Evolutionary conservation across 2,329 filamentous ascomycete genomes (phyloP).

Genomic region (Clonostachys sp.): DNA sequence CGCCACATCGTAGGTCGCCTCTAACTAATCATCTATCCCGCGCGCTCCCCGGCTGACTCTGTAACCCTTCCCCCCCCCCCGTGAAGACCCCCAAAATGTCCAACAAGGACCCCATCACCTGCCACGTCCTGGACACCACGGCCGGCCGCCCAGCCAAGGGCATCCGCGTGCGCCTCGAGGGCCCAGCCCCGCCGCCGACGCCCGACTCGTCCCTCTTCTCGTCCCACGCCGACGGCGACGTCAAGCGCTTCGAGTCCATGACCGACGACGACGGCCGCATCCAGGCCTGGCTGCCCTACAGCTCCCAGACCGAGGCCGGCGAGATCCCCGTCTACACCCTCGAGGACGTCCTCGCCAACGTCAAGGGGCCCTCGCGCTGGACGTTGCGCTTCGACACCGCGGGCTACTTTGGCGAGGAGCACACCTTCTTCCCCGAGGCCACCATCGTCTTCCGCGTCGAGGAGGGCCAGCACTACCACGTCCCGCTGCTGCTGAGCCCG

Average conservation of each 20-base stretch:
- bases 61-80: too few relatives aligned
- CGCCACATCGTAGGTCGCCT: too few relatives aligned
- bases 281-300: slow-evolving; percentile 60
- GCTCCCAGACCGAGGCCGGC: slow-evolving; percentile 41
- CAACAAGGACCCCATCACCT: slow-evolving; percentile 67
- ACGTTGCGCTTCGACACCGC: slow-evolving; percentile 70
- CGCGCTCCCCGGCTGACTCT: too few relatives aligned
- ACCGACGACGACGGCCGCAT: slow-evolving; percentile 78
- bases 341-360: slow-evolving; percentile 45
- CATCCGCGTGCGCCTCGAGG: slow-evolving; percentile 63
- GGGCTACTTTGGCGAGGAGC: slow-evolving; percentile 62
- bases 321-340: slow-evolving; percentile 55
- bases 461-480: slow-evolving; percentile 68
- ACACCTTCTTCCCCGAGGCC: slow-evolving; percentile 59
- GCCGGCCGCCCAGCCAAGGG: slow-evolving; percentile 62
- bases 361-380: slow-evolving; percentile 49
- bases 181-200: slow-evolving; percentile 17
- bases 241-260: slow-evolving; percentile 54
- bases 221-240: slow-evolving; percentile 22
- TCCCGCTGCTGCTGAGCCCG: slow-evolving; percentile 71
- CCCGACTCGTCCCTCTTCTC: slow-evolving; percentile 12
- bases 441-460: slow-evolving; percentile 47
- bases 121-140: slow-evolving; percentile 83
- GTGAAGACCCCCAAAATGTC: slow-evolving; percentile 1
- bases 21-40: too few relatives aligned